Percentiles rank a stretch among this genome's conserved stretches.
Evolutionary conservation across 1,139 yeast genomes (phyloP).

Genomic region (Nakaseomyces bracarensis): DNA sequence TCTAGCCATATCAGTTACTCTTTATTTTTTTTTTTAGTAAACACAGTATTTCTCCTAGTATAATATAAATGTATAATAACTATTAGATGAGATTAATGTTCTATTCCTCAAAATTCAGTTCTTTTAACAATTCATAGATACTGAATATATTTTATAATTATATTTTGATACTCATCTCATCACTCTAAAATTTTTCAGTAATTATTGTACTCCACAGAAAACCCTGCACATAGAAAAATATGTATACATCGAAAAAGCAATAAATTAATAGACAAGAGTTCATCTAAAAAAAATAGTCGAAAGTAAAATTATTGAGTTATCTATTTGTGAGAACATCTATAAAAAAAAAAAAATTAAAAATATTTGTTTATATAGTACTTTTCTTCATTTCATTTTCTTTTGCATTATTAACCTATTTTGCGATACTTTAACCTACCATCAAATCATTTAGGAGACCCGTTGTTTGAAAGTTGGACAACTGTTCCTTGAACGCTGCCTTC

Average conservation of each 20-base stretch:
- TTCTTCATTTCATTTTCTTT: neutral
- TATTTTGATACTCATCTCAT: conserved; percentile 4
- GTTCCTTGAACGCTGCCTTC: conserved; percentile 43
- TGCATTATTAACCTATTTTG: too few species aligned
- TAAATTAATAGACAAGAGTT: too few species aligned
- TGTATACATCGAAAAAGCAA: neutral
- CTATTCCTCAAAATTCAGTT: too few species aligned
- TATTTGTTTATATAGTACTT: neutral
- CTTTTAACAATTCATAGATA: too few species aligned
- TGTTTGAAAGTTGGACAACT: conserved; percentile 25
- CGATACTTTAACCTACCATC: conserved; percentile 9
- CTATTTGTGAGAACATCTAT: too few species aligned
- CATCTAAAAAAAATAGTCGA: too few species aligned
- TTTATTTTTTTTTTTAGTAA: too few species aligned
- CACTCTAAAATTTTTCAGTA: conserved; percentile 4
- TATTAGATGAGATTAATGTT: too few species aligned
- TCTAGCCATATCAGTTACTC: conserved; percentile 1
- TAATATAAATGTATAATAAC: too few species aligned
- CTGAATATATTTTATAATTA: too few species aligned
- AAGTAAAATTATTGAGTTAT: too few species aligned
- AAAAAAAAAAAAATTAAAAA: neutral
- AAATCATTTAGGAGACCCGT: conserved; percentile 15
- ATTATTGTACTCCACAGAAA: neutral
- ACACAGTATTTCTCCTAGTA: too few species aligned
- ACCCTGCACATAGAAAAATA: neutral